Conservation (phyloP, 495 filamentous ascomycete species). For the Xylaria venustula region DNA sequence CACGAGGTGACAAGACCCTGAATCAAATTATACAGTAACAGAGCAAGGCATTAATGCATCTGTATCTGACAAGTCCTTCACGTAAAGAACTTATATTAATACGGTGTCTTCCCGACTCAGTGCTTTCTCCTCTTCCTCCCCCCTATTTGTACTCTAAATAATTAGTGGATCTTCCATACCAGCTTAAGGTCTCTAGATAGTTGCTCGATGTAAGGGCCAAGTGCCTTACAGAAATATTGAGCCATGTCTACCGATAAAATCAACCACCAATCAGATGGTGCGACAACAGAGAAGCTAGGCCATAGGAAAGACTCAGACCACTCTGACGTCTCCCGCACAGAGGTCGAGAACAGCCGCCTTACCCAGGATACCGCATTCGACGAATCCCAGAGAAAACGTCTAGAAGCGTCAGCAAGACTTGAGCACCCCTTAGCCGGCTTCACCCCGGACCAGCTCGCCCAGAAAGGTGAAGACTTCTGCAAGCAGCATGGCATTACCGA, state of each 20-base stretch:
- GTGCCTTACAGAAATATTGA: not conserved
- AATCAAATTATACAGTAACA: not conserved
- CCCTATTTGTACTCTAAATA: not conserved
- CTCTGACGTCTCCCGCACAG: constrained; percentile 20
- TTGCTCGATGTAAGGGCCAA: not conserved
- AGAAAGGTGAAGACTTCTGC: constrained; percentile 66
- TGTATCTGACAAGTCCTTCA: not conserved
- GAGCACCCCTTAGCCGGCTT: constrained; percentile 71
- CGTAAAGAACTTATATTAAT: not conserved
- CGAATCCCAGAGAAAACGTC: constrained; percentile 22
- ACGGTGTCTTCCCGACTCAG: not conserved
- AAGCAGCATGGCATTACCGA: constrained; percentile 61
- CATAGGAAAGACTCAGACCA: constrained; percentile 20
- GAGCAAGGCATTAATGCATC: not conserved
- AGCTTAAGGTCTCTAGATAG: not conserved
- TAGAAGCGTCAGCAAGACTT: constrained; percentile 41
- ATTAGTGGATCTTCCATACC: not conserved
- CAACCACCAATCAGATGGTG: constrained; percentile 14
- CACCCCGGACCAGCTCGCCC: constrained; percentile 55
- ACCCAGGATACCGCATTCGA: constrained; percentile 10
- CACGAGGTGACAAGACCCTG: not conserved
- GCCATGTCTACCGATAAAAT: constrained; percentile 17
- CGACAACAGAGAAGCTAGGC: constrained; percentile 14
- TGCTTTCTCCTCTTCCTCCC: not conserved
- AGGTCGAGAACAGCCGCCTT: constrained; percentile 16